Conservation (phyloP, 257 asterid species). For the Penstemon barbatus region DNA sequence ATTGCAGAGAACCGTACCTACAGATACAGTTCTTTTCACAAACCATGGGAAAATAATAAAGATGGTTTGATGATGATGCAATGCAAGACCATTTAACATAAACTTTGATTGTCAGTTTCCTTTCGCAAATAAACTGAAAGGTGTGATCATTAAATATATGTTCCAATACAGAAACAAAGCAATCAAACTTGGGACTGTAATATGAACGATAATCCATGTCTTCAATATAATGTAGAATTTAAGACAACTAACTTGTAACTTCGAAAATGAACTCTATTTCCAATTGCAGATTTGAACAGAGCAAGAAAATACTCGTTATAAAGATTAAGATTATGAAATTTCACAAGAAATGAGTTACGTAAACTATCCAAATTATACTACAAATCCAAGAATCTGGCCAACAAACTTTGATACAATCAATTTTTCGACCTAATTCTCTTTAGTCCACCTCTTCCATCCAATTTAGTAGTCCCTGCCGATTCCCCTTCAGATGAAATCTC, state of each 20-base stretch:
- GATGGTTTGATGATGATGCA: constrained; percentile 27
- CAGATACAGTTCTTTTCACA: not conserved
- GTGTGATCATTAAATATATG: constrained; percentile 26
- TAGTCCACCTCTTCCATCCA: constrained; percentile 47
- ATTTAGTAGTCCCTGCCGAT: constrained; percentile 38
- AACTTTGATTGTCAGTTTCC: constrained; percentile 8
- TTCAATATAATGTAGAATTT: not conserved
- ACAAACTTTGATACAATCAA: constrained; percentile 24
- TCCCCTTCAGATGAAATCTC: constrained; percentile 54
- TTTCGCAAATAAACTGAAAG: constrained; percentile 17
- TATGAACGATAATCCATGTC: constrained; percentile 2
- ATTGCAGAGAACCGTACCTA: too few relatives aligned
- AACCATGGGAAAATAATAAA: constrained; percentile 23
- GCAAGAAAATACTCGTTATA: constrained; percentile 22
- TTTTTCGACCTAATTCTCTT: constrained; percentile 47
- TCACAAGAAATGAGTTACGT: constrained; percentile 17
- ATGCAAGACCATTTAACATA: constrained; percentile 27
- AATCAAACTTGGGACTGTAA: constrained; percentile 26
- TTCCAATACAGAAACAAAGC: constrained; percentile 12
- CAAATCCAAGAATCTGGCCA: constrained; percentile 15
- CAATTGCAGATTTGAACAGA: constrained; percentile 20
- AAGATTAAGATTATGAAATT: constrained; percentile 25
- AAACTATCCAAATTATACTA: constrained; percentile 27
- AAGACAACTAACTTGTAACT: not conserved
- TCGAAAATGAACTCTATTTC: not conserved